A percentile compares a stretch with the other conserved stretches of the same genome.
Evolutionary conservation across 2,329 filamentous ascomycete genomes (phyloP).

Genomic region (Penicillium sp.): DNA sequence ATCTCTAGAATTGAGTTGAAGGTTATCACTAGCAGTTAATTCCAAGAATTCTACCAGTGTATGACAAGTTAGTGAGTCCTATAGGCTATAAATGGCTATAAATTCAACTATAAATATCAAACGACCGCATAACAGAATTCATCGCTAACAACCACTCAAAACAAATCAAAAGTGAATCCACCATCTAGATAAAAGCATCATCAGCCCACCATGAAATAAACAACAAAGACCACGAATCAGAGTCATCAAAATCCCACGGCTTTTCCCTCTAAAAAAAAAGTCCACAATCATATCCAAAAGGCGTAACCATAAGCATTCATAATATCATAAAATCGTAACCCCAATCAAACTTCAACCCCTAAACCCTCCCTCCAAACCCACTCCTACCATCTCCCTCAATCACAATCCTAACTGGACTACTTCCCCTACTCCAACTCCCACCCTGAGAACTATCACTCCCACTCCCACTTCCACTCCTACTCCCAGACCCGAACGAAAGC

Average conservation of each 20-base stretch:
- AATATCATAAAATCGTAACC: conserved; percentile 19
- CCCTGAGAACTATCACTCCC: conserved; percentile 46
- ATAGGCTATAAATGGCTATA: too few relatives aligned
- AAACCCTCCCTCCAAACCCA: neutral
- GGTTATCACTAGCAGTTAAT: neutral
- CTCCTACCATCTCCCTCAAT: conserved; percentile 1
- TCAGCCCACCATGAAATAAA: neutral
- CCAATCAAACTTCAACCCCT: neutral
- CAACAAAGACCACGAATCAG: neutral
- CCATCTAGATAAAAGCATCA: conserved; percentile 8
- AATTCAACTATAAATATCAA: neutral
- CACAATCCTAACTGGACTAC: conserved; percentile 48
- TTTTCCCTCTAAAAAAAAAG: conserved; percentile 19
- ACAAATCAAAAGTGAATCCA: conserved; percentile 9
- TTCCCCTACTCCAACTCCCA: conserved; percentile 54
- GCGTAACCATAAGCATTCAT: conserved; percentile 27
- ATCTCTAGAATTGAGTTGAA: neutral
- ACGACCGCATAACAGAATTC: conserved; percentile 1
- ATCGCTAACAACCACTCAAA: conserved; percentile 9
- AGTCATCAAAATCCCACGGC: neutral
- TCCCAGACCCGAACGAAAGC: conserved; percentile 32
- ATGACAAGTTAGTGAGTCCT: neutral
- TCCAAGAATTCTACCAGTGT: neutral
- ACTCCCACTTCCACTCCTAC: conserved; percentile 38
- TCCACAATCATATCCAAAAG: neutral